A percentile compares a stretch with the other conserved stretches of the same genome.
Conservation (phyloP, 140 eudicot species). For the Ambrosia hybrid region DNA sequence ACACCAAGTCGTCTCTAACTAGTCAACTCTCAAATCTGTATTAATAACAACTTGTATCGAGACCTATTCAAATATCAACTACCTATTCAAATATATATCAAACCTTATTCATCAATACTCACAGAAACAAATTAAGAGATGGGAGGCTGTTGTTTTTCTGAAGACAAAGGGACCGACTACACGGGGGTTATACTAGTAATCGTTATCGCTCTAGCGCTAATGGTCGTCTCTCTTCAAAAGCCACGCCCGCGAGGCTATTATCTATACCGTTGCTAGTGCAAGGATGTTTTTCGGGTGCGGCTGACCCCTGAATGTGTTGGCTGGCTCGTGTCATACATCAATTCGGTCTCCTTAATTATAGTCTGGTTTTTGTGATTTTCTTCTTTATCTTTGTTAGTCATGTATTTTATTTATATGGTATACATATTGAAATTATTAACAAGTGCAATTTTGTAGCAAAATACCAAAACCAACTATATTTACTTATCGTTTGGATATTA, state of each 20-base stretch:
- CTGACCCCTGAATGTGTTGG: not conserved
- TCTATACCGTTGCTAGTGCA: not conserved
- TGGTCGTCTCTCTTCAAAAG: slow-evolving; percentile 1
- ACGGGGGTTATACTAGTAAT: not conserved
- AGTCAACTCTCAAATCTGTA: slow-evolving; percentile 1
- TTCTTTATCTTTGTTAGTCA: no score
- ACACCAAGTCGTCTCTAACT: not conserved
- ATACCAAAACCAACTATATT: no score
- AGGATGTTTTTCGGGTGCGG: no score
- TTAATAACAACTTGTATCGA: not conserved
- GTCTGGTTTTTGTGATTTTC: no score
- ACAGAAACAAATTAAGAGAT: not conserved
- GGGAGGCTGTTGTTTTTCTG: slow-evolving; percentile 10
- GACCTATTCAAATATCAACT: not conserved
- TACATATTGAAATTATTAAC: no score
- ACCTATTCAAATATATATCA: not conserved
- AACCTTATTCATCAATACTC: not conserved
- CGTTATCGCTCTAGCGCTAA: slow-evolving; percentile 4
- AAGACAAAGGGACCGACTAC: not conserved
- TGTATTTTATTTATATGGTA: no score
- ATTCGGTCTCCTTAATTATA: no score
- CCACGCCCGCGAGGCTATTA: slow-evolving; percentile 1
- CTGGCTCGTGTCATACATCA: no score
- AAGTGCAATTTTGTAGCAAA: no score
- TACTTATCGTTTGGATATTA: no score